Conservation (phyloP, 2,329 filamentous ascomycete genomes). For the Tricladium varicosporioides region DNA sequence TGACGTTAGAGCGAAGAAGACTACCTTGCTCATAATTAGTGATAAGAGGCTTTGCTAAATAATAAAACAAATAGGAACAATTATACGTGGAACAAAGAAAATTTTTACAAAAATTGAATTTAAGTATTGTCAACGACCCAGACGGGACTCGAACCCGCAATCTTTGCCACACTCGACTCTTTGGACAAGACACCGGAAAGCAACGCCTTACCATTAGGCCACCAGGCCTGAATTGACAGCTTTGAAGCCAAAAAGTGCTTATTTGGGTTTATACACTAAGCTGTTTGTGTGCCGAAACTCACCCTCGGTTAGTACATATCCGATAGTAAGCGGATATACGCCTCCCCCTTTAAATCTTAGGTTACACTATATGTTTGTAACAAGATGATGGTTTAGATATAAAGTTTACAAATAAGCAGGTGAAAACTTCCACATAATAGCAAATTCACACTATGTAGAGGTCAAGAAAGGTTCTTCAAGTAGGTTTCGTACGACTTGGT, state of each 20-base stretch:
- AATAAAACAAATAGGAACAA: constrained; percentile 7
- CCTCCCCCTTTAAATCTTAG: too few relatives aligned
- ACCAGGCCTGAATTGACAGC: constrained; percentile 1
- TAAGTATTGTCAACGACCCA: neutral
- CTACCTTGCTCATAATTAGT: neutral
- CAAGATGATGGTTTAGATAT: too few relatives aligned
- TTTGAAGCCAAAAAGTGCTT: neutral
- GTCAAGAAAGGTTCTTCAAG: too few relatives aligned
- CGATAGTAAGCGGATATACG: too few relatives aligned
- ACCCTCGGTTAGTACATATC: too few relatives aligned
- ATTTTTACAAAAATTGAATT: neutral
- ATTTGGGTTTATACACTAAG: neutral
- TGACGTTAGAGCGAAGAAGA: too few relatives aligned
- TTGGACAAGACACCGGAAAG: constrained; percentile 6
- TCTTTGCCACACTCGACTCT: constrained; percentile 6
- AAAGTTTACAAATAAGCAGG: too few relatives aligned
- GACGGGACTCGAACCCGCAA: constrained; percentile 20
- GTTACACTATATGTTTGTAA: too few relatives aligned
- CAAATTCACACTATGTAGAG: too few relatives aligned
- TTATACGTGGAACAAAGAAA: neutral
- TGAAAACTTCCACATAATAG: too few relatives aligned
- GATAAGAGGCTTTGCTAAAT: neutral
- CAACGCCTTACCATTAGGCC: constrained; percentile 14
- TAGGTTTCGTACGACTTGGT: too few relatives aligned
- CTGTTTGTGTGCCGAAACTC: too few relatives aligned